Evolutionary conservation across 208 protist species (phyloP).

Genomic region (Lotmaria passim): DNA sequence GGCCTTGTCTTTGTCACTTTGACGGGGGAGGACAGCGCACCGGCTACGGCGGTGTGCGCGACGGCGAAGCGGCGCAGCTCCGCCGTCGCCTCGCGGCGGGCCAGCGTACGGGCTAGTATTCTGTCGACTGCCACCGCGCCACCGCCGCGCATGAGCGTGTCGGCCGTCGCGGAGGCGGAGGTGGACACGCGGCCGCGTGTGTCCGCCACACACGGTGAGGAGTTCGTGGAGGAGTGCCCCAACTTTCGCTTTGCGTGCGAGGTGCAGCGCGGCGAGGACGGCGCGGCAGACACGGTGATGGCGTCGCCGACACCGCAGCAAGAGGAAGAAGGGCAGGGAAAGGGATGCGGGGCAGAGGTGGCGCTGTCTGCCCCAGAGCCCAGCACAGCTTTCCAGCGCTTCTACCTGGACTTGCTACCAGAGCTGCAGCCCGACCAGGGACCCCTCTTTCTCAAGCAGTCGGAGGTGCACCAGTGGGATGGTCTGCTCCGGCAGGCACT

Average conservation of each 20-base stretch:
- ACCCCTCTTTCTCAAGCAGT: constrained; percentile 45
- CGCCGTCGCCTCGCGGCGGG: not conserved
- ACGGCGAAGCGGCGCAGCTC: constrained; percentile 4
- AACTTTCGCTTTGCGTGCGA: constrained; percentile 29
- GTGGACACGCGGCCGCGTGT: constrained; percentile 4
- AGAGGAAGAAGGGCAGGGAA: not conserved
- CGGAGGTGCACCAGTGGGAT: constrained; percentile 42
- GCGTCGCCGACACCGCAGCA: not conserved
- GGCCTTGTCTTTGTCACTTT: constrained; percentile 16
- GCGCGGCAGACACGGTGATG: not conserved
- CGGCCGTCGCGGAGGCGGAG: not conserved
- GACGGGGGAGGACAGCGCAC: constrained; percentile 5
- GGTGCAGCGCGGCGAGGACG: constrained; percentile 6
- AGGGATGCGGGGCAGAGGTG: not conserved
- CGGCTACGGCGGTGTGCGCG: not conserved
- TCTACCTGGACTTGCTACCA: constrained; percentile 36
- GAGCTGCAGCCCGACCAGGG: constrained; percentile 40
- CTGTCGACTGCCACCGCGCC: constrained; percentile 1
- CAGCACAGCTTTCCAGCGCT: constrained; percentile 22
- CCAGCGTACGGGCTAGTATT: constrained; percentile 9
- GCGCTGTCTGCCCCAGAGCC: not conserved
- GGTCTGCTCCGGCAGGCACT: constrained; percentile 38
- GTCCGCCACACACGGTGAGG: constrained; percentile 19
- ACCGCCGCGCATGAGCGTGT: not conserved
- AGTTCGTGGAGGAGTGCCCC: constrained; percentile 20